Percentiles rank a stretch among this genome's conserved stretches.
These are phyloP conservation scores for Trichoderma sp. DNA, from an alignment of 2,329 filamentous ascomycete genomes.

Conservation along the genomic window DNA sequence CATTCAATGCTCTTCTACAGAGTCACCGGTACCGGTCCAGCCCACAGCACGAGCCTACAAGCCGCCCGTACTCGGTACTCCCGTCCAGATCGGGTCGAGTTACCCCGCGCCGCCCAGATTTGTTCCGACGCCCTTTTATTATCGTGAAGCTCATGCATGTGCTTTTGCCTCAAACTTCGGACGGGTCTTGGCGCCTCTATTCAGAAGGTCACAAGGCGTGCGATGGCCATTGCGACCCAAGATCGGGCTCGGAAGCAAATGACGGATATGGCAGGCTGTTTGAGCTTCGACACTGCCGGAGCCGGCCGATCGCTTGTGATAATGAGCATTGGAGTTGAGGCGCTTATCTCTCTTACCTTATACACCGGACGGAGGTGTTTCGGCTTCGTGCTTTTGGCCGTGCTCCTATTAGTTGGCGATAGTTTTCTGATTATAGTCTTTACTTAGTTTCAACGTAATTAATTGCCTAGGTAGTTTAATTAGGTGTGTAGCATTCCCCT, in stretches of 20 bases:
- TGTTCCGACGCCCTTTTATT: background rate
- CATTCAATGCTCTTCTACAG: background rate
- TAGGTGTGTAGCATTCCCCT: background rate
- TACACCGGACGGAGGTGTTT: background rate
- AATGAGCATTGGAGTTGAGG: background rate
- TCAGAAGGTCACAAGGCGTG: background rate
- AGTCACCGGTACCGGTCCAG: background rate
- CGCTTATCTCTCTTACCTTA: background rate
- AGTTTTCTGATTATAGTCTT: background rate
- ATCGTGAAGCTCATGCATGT: background rate
- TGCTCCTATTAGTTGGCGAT: background rate
- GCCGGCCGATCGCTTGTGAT: background rate
- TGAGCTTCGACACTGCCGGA: slow-evolving; percentile 9
- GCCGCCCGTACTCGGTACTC: background rate
- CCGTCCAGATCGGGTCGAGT: background rate
- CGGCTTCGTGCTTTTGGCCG: background rate
- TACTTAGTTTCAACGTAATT: background rate
- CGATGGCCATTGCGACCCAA: background rate
- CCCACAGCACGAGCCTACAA: background rate
- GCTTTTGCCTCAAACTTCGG: slow-evolving; percentile 1
- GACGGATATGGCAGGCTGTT: slow-evolving; percentile 19
- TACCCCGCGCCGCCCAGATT: background rate
- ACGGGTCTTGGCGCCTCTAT: slow-evolving; percentile 7
- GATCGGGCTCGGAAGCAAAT: slow-evolving; percentile 8
- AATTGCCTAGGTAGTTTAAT: background rate